Evolutionary conservation across 192 early-diverging fungal genomes (phyloP), one percentile per base, ranked within the genome.

Genomic region (Physocladia obscura): DNA sequence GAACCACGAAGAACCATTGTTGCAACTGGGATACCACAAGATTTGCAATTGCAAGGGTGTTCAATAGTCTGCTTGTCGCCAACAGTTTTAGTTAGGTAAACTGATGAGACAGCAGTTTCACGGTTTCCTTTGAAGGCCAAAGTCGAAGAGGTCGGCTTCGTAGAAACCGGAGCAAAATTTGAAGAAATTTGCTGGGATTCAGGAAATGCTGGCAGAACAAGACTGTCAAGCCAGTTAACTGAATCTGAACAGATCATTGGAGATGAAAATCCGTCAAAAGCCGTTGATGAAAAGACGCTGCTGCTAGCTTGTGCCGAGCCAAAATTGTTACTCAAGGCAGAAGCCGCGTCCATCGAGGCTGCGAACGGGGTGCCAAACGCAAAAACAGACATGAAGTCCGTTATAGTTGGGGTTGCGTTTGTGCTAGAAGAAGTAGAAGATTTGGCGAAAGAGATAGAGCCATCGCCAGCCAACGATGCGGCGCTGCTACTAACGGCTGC

Each of bases 1-100:
- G 34, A 32, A 34, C 69, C 69, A 1, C 69, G 69, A 5, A 71
- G 57, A 48, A 71, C 30, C 69, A 71, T 71, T 37, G 69, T 71
- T 22, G 69, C 69, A n/a, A 71, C 27, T 36, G 69, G 35, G 2
- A 22, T n/a, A 0, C 47, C 39, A 50, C 69, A 71, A n/a, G 26
- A n/a, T n/a, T 48, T 44, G 57, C 69, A 71, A 34, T 34, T 15
- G 5, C 26, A 21, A 13, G 69, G 69, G 38, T 71, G 38, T 58
- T 71, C 69, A 0, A 71, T 37, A 0, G 57, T 56, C 34, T 47
- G 57, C 47, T 61, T 59, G 57, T 8, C 36, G 22, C 69, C 69
- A n/a, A 36, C 21, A 6, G 51, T 48, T 13, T 31, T 21, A 32
- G 24, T 39, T 3, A 22, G 4, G 58, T 50, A 58, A 35, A 62